phyloP scores from a whole-genome alignment of 768 basidiomycete genomes.

The Sarcodon aspratus region DNA sequence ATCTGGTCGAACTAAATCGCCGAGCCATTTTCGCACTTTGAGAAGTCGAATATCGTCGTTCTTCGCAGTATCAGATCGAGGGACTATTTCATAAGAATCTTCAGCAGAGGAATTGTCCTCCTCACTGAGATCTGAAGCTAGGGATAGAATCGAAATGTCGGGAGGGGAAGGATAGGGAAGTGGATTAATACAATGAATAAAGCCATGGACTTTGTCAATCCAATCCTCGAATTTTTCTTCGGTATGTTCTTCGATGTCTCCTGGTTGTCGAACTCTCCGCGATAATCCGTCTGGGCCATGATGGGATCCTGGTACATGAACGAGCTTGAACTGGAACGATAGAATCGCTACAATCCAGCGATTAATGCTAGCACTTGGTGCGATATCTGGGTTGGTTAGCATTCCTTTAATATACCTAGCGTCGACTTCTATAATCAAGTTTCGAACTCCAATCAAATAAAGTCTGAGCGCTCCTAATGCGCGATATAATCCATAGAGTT shows the following conservation, averaged over 20 bases:
- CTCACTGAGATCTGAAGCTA: no score
- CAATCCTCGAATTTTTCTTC: neutral
- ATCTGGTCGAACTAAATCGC: neutral
- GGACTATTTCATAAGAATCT: no score
- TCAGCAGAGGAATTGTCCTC: no score
- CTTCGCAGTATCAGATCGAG: no score
- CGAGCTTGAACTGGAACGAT: no score
- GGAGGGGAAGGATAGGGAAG: neutral
- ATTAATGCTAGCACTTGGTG: neutral
- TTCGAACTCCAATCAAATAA: constrained; percentile 18
- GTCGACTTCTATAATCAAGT: constrained; percentile 19
- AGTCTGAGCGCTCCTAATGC: constrained; percentile 6
- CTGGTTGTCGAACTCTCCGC: neutral
- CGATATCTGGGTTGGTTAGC: constrained; percentile 4
- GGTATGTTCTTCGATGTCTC: neutral
- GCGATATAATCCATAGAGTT: constrained; percentile 10
- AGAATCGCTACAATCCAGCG: neutral
- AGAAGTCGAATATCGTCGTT: no score
- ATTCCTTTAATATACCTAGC: constrained; percentile 23
- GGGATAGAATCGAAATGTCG: no score
- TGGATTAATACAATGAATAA: neutral
- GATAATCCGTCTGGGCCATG: neutral
- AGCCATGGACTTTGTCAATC: neutral
- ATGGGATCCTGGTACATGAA: no score
- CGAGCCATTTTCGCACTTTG: no score